A percentile compares a stretch with the other conserved stretches of the same genome.
phyloP scores from a whole-genome alignment of 805 yeast genomes.

The Dipodascus albidus region DNA sequence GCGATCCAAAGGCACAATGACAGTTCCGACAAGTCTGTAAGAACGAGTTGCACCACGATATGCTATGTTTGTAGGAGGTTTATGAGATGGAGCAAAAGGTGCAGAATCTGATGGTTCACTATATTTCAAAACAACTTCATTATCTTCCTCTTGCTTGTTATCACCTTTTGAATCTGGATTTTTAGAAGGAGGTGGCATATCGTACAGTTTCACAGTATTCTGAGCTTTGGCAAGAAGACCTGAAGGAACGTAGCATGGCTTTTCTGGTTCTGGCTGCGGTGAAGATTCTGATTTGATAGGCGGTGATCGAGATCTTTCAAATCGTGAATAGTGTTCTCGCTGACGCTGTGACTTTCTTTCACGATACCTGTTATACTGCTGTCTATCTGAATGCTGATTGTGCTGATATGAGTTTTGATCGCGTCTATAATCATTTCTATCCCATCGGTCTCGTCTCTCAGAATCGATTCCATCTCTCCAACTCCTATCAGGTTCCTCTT shows the following conservation, averaged over 20 bases:
- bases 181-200: background rate
- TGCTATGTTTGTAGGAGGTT: slow-evolving; percentile 16
- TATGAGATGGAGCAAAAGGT: slow-evolving; percentile 17
- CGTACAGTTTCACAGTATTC: background rate
- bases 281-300: background rate
- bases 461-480: background rate
- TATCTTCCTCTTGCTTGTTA: slow-evolving; percentile 10
- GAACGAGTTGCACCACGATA: slow-evolving; percentile 18
- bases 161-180: background rate
- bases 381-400: background rate
- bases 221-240: background rate
- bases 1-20: slow-evolving; percentile 18
- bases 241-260: background rate
- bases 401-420: no score
- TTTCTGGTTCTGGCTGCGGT: background rate
- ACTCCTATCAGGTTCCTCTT: background rate
- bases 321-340: no score
- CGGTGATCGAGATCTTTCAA: background rate
- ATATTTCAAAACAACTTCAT: slow-evolving; percentile 30
- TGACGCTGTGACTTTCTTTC: no score
- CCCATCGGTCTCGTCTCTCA: background rate
- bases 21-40: slow-evolving; percentile 18
- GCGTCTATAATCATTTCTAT: background rate
- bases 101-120: slow-evolving; percentile 21
- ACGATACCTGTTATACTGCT: background rate